Conservation (phyloP, 176 grass and related monocot species). For the Triticum turgidum region DNA sequence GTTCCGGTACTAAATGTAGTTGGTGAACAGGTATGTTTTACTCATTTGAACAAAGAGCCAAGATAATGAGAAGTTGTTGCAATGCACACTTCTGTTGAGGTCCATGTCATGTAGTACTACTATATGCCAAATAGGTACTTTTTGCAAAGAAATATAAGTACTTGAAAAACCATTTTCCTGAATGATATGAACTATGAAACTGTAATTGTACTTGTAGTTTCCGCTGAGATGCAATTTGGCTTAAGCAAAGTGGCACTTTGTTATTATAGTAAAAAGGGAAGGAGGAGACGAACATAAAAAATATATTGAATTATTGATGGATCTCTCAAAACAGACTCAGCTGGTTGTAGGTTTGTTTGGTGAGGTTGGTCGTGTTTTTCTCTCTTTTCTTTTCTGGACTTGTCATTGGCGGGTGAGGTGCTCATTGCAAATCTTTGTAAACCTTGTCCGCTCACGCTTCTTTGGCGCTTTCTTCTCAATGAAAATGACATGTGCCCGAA, state of each 20-base stretch:
- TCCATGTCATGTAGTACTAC: conserved; percentile 3
- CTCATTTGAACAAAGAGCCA: not conserved
- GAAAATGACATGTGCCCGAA: too few species aligned
- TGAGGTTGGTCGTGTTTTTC: too few species aligned
- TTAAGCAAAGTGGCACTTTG: not conserved
- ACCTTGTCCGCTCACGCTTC: too few species aligned
- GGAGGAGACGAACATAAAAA: not conserved
- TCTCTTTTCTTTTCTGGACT: too few species aligned
- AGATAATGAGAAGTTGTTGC: not conserved
- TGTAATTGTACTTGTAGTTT: not conserved
- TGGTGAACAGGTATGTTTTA: conserved; percentile 82
- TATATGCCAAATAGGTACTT: not conserved
- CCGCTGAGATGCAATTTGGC: not conserved
- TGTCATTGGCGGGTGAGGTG: too few species aligned
- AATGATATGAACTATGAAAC: not conserved
- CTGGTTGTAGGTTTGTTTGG: too few species aligned
- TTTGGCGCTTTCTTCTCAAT: too few species aligned
- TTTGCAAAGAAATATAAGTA: not conserved
- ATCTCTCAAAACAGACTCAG: not conserved
- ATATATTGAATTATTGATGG: not conserved
- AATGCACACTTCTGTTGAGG: not conserved
- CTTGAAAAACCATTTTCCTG: not conserved
- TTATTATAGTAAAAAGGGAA: not conserved
- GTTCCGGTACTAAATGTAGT: conserved; percentile 95
- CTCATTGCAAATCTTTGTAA: too few species aligned